Evolutionary conservation across 768 basidiomycete genomes (phyloP).

Genomic region (Suillus alpinus): DNA sequence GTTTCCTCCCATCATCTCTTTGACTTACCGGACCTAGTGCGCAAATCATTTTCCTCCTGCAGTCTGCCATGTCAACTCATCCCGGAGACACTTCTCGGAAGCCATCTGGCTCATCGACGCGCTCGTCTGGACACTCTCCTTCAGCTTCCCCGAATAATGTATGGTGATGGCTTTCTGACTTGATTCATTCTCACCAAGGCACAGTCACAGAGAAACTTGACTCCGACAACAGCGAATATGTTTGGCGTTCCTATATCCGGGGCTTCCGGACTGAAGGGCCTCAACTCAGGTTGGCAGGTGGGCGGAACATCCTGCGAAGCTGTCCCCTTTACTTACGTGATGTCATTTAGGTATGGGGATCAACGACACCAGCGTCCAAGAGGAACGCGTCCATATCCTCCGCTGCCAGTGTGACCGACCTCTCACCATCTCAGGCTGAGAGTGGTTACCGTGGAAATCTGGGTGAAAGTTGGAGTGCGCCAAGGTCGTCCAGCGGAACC

Average conservation of each 20-base stretch:
- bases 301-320: constrained; percentile 19
- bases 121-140: constrained; percentile 62
- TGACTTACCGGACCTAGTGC: constrained; percentile 21
- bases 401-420: constrained; percentile 48
- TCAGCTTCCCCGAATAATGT: constrained; percentile 59
- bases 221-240: constrained; percentile 41
- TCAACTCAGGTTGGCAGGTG: constrained; percentile 70
- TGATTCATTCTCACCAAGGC: constrained; percentile 23
- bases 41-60: constrained; percentile 24
- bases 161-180: constrained; percentile 15
- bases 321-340: constrained; percentile 9
- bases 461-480: constrained; percentile 49
- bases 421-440: constrained; percentile 44
- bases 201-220: constrained; percentile 46
- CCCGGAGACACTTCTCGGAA: constrained; percentile 53
- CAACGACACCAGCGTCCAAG: constrained; percentile 45
- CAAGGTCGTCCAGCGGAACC: constrained; percentile 49
- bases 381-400: constrained; percentile 66
- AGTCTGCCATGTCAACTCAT: constrained; percentile 31
- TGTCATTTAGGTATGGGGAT: constrained; percentile 55
- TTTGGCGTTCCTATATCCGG: constrained; percentile 51
- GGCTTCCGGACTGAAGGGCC: constrained; percentile 45
- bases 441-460: constrained; percentile 44
- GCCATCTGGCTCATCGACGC: constrained; percentile 67
- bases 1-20: constrained; percentile 15